Base-by-base conservation (phyloP, 1,139 yeast genomes). In the Magnusiomyces paraingens region DNA sequence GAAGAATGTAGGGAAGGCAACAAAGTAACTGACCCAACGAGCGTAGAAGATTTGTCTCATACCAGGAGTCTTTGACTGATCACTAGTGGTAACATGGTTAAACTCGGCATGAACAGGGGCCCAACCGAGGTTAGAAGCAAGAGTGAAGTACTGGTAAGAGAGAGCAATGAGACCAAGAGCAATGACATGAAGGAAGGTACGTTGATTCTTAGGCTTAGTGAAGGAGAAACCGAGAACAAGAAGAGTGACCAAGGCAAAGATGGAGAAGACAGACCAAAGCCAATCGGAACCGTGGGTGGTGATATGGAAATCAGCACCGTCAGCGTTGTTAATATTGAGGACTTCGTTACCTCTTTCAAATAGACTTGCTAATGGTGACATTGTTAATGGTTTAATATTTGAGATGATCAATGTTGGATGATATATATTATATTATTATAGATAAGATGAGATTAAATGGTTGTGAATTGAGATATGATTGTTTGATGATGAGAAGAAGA, bases 91-190 rank as follows among this genome's bases (percentile, higher is more conserved):
- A 29, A 76, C 79, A 66, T 82, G 85, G 61, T 76, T 69, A 66
- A 82, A 84, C 62, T 82, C 84, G 44, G 77, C 78, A 41, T 69
- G 70, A 51, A 78, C 73, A 47, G 74, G 75, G 43, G 86, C 70
- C 75, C 80, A 81, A 69, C 90, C 90, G 62, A 84, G 75, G 65
- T 84, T 74, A 29, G 89, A 80, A 52, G 89, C 89, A 68, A 79
- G 71, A 2, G 87, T 80, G 68, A 77, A 83, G 67, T 83, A 83
- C 47, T 81, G 67, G 58, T 75, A 72, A 3, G 83, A 71, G 68
- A 81, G 64, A 52, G 77, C 70, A 49, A 78, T 70, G 55, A 73
- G 67, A n/a, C 79, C 71, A 52, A 74, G 70, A 49, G 79, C 72
- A 20, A 83, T 77, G 53, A 74, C 71, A 57, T 76, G 69, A 60